A percentile compares a stretch with the other conserved stretches of the same genome.
These are phyloP conservation scores for Emmonsia crescens DNA, from an alignment of 2,329 filamentous ascomycete species.

Conservation along the genomic window DNA sequence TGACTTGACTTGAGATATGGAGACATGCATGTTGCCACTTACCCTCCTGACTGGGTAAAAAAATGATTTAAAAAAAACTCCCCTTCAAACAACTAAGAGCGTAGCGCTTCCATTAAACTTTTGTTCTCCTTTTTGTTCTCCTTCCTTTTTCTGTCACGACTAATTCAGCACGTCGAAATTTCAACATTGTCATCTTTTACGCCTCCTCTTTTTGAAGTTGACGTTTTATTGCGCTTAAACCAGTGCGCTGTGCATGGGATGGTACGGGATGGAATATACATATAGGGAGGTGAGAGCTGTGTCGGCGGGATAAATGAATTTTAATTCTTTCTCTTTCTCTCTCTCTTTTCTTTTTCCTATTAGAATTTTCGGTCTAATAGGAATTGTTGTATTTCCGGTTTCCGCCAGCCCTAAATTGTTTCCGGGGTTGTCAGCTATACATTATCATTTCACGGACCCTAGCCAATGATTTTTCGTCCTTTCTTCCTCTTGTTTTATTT, in stretches of 20 bases:
- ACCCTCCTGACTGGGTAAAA: too few species aligned
- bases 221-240: neutral
- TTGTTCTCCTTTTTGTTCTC: neutral
- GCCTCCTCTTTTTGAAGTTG: neutral
- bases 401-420: slow-evolving; percentile 37
- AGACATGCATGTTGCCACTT: too few species aligned
- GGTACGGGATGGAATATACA: neutral
- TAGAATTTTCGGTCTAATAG: slow-evolving; percentile 37
- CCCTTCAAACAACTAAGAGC: neutral
- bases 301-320: neutral
- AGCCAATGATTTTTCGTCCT: neutral
- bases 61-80: too few species aligned
- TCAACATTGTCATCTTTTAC: neutral
- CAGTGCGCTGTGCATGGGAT: neutral
- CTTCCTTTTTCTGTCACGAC: neutral
- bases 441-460: neutral
- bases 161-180: neutral
- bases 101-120: neutral
- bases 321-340: slow-evolving; percentile 10
- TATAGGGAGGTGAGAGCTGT: neutral
- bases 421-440: neutral
- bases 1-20: too few species aligned
- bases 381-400: slow-evolving; percentile 39
- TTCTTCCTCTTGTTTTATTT: neutral
- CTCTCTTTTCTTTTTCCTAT: slow-evolving; percentile 10